Percentiles rank a stretch among this genome's conserved stretches.
These are phyloP conservation scores for Chromosphaera perkinsii DNA, from an alignment of 208 protist species.

Conservation along the genomic window DNA sequence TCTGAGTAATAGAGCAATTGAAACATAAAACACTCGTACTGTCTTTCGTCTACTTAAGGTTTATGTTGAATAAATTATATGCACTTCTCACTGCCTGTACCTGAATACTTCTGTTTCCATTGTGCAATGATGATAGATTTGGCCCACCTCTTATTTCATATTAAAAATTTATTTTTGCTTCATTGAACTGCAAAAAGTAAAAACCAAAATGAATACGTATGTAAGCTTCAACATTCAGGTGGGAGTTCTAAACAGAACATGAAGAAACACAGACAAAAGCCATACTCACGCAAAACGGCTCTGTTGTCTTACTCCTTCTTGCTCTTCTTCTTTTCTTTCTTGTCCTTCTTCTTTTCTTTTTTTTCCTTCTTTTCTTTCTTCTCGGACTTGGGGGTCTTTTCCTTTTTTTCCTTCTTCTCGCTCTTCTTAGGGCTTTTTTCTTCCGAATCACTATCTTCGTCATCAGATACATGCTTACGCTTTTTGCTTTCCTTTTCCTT, in stretches of 20 bases:
- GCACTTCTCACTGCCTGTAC: neutral
- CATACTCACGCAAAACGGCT: neutral
- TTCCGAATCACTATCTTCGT: conserved; percentile 35
- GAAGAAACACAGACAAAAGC: neutral
- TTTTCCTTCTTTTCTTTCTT: conserved; percentile 33
- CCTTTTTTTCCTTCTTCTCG: conserved; percentile 50
- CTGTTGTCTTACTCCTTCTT: conserved; percentile 12
- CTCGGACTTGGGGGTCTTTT: conserved; percentile 35
- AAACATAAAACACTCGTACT: too few relatives aligned
- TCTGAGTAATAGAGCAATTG: too few relatives aligned
- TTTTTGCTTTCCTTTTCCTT: conserved; percentile 33
- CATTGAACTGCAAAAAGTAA: neutral
- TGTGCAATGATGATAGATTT: neutral
- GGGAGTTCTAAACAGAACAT: neutral
- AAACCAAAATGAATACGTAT: neutral
- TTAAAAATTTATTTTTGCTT: neutral
- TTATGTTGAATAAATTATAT: neutral
- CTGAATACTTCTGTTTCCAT: neutral
- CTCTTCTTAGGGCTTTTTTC: conserved; percentile 56
- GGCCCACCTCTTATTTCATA: neutral
- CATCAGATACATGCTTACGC: conserved; percentile 21
- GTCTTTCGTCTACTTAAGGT: too few relatives aligned
- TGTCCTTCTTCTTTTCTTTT: conserved; percentile 8
- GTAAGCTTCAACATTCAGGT: neutral
- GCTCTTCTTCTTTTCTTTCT: conserved; percentile 33